phyloP scores from a whole-genome alignment of 768 basidiomycete genomes.

The Mrakia gelida region DNA sequence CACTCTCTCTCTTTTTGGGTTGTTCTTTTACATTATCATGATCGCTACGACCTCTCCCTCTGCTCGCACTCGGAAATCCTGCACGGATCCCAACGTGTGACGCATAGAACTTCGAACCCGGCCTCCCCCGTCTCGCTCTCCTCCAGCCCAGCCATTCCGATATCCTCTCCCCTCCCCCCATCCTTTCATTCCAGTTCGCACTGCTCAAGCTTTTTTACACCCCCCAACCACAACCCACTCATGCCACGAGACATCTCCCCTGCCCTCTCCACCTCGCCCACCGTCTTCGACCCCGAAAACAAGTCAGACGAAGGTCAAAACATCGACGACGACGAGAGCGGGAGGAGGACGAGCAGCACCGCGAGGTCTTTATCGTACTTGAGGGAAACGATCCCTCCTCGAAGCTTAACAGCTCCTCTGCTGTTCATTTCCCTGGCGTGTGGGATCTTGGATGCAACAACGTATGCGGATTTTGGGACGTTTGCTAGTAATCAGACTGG shows the following conservation, averaged over 20 bases:
- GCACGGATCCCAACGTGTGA: not conserved
- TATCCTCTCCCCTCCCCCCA: not conserved
- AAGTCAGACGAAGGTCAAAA: too few species aligned
- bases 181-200: not conserved
- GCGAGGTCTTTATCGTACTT: not conserved
- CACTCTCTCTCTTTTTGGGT: too few species aligned
- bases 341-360: not conserved
- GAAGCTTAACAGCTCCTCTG: not conserved
- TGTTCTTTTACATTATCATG: too few species aligned
- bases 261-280: not conserved
- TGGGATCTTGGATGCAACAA: conserved; percentile 10
- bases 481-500: conserved; percentile 14
- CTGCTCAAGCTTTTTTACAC: not conserved
- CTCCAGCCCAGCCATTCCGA: not conserved
- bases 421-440: not conserved
- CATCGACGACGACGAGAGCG: not conserved
- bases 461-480: conserved; percentile 9
- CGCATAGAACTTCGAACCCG: not conserved
- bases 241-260: conserved; percentile 6
- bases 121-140: too few species aligned
- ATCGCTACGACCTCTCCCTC: too few species aligned
- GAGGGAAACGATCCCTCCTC: not conserved
- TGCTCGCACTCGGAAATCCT: too few species aligned
- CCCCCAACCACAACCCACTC: not conserved
- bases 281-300: not conserved